phyloP scores from a whole-genome alignment of 768 basidiomycete species.

The Kwoniella pini region DNA sequence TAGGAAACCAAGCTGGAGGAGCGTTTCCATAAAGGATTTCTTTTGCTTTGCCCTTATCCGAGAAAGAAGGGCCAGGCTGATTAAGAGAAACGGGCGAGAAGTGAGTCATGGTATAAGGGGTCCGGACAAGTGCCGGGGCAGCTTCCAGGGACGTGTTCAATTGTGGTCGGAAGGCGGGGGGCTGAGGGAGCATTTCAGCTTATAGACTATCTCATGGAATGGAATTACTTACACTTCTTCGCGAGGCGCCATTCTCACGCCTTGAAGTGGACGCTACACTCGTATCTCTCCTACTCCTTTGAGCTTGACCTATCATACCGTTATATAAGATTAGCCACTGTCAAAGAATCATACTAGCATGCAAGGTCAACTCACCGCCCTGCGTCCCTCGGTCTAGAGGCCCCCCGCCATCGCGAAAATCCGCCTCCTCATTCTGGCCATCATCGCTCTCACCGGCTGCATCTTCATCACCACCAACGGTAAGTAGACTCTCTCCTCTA shows the following conservation, averaged over 20 bases:
- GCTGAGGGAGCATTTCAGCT: no score
- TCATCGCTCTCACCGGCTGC: slow-evolving; percentile 43
- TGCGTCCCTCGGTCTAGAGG: slow-evolving; percentile 8
- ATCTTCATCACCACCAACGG: slow-evolving; percentile 38
- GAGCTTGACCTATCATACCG: slow-evolving; percentile 3
- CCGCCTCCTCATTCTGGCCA: slow-evolving; percentile 15
- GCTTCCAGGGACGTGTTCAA: slow-evolving; percentile 38
- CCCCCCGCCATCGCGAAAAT: slow-evolving; percentile 19
- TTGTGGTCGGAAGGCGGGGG: slow-evolving; percentile 33
- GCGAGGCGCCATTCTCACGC: background rate
- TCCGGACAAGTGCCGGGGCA: slow-evolving; percentile 36
- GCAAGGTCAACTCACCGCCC: slow-evolving; percentile 4
- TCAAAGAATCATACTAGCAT: background rate
- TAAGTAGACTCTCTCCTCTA: background rate
- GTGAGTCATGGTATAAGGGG: slow-evolving; percentile 36
- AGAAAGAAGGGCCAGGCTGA: slow-evolving; percentile 39
- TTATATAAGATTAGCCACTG: background rate
- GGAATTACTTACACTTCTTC: slow-evolving; percentile 8
- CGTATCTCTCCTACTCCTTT: slow-evolving; percentile 2
- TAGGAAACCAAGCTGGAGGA: slow-evolving; percentile 43
- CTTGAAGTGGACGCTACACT: slow-evolving; percentile 16
- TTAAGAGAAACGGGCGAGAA: slow-evolving; percentile 27
- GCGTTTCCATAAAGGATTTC: slow-evolving; percentile 28
- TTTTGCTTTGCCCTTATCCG: slow-evolving; percentile 47
- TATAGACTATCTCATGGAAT: no score